A percentile compares a stretch with the other conserved stretches of the same genome.
Evolutionary conservation across 208 protist genomes (phyloP).

Genomic region (Angomonas deanei): DNA sequence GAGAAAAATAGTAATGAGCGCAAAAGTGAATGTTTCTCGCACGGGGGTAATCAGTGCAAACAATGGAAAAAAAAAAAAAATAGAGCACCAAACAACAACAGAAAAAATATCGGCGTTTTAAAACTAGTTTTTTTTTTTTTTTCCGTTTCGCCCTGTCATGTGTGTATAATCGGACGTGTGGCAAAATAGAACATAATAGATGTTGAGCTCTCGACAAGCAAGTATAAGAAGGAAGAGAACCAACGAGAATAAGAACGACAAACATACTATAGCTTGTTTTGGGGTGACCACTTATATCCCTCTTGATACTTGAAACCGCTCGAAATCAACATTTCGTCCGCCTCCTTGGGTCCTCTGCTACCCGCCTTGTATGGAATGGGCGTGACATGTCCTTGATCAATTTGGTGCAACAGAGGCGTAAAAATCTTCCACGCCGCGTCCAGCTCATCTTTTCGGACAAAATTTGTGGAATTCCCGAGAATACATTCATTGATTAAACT

Average conservation of each 20-base stretch:
- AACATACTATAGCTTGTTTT: conserved; percentile 52
- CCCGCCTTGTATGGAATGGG: conserved; percentile 78
- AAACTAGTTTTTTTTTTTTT: no score
- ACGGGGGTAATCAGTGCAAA: no score
- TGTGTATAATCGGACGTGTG: no score
- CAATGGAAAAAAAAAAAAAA: no score
- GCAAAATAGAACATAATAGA: no score
- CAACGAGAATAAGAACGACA: conserved; percentile 6
- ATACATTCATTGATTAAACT: conserved; percentile 86
- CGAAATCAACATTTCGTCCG: conserved; percentile 52
- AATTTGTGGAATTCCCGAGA: conserved; percentile 83
- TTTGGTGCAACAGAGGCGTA: conserved; percentile 84
- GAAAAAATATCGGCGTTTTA: no score
- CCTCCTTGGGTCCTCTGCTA: conserved; percentile 71
- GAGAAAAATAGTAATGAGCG: no score
- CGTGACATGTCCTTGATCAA: conserved; percentile 62
- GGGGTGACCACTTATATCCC: conserved; percentile 41
- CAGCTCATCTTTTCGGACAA: conserved; percentile 90
- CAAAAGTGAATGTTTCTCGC: no score
- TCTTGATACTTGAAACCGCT: conserved; percentile 55
- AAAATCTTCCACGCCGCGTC: conserved; percentile 90
- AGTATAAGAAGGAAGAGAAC: background rate
- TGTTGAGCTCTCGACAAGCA: no score
- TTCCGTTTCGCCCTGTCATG: no score
- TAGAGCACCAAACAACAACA: no score